Conservation (phyloP, 2,329 filamentous ascomycete genomes). For the Chaetomium sp. region DNA sequence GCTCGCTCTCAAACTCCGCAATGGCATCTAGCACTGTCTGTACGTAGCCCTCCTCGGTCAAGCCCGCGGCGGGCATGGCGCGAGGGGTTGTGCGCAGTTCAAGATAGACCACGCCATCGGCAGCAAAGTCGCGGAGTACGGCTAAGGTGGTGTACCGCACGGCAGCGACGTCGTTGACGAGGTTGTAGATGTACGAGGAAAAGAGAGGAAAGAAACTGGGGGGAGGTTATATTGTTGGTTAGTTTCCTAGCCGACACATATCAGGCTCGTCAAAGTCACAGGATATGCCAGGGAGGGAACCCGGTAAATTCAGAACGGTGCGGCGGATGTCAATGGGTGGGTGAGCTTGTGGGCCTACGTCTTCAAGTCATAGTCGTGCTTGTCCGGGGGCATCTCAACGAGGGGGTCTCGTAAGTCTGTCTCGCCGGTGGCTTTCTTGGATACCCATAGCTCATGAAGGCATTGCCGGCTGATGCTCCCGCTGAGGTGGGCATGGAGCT, state of each 20-base stretch:
- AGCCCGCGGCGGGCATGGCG: constrained; percentile 43
- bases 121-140: constrained; percentile 59
- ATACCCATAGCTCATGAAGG: constrained; percentile 67
- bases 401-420: constrained; percentile 61
- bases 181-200: constrained; percentile 70
- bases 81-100: constrained; percentile 78
- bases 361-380: constrained; percentile 63
- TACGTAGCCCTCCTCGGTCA: constrained; percentile 61
- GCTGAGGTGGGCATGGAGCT: constrained; percentile 76
- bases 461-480: constrained; percentile 68
- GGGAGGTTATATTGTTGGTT: not conserved
- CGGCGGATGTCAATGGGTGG: too few species aligned
- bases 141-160: constrained; percentile 56
- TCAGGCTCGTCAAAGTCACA: too few species aligned
- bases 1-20: constrained; percentile 34
- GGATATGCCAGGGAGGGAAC: not conserved
- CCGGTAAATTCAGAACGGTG: constrained; percentile 8
- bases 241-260: too few species aligned
- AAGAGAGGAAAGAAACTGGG: constrained; percentile 71
- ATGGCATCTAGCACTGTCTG: constrained; percentile 60
- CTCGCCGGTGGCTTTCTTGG: constrained; percentile 47
- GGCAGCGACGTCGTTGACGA: constrained; percentile 57
- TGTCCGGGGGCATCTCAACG: constrained; percentile 60
- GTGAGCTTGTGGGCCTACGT: constrained; percentile 39
- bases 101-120: constrained; percentile 68